Percentiles rank a stretch among this genome's conserved stretches.
Evolutionary conservation across 768 basidiomycete genomes (phyloP).

Genomic region (Phlegmacium glaucopus): DNA sequence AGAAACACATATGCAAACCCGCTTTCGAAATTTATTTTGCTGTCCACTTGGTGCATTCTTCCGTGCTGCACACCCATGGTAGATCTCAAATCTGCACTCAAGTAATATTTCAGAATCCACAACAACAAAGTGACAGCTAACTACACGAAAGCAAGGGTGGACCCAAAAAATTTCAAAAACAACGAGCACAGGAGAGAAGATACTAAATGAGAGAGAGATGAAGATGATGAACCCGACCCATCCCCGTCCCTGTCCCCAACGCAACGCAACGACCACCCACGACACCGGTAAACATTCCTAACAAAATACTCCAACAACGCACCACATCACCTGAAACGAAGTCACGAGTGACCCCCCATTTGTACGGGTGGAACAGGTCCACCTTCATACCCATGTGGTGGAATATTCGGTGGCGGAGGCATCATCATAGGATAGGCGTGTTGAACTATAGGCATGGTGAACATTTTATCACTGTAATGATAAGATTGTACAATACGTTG

Average conservation of each 20-base stretch:
- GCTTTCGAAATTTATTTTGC: too few relatives aligned
- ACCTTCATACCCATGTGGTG: conserved; percentile 74
- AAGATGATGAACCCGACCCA: conserved; percentile 8
- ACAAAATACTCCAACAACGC: neutral
- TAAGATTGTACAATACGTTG: conserved; percentile 52
- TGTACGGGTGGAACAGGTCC: conserved; percentile 65
- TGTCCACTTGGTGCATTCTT: too few relatives aligned
- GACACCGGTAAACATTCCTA: neutral
- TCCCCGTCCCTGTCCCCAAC: neutral
- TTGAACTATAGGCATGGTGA: conserved; percentile 54
- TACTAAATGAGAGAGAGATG: conserved; percentile 9
- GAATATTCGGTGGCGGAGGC: conserved; percentile 58
- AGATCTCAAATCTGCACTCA: conserved; percentile 13
- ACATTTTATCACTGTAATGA: conserved; percentile 22
- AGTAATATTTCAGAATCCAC: conserved; percentile 34
- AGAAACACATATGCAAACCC: too few relatives aligned
- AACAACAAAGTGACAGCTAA: conserved; percentile 27
- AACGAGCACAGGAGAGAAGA: conserved; percentile 6
- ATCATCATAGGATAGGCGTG: conserved; percentile 95
- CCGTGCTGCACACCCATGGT: too few relatives aligned
- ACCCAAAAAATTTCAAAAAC: conserved; percentile 12
- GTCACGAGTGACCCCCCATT: conserved; percentile 71
- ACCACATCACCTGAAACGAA: neutral
- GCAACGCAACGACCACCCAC: neutral
- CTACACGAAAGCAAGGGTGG: conserved; percentile 17